Evolutionary conservation across 2,329 filamentous ascomycete species (phyloP), one percentile per base, ranked within the genome.

Genomic region (Fusarium avenaceum): DNA sequence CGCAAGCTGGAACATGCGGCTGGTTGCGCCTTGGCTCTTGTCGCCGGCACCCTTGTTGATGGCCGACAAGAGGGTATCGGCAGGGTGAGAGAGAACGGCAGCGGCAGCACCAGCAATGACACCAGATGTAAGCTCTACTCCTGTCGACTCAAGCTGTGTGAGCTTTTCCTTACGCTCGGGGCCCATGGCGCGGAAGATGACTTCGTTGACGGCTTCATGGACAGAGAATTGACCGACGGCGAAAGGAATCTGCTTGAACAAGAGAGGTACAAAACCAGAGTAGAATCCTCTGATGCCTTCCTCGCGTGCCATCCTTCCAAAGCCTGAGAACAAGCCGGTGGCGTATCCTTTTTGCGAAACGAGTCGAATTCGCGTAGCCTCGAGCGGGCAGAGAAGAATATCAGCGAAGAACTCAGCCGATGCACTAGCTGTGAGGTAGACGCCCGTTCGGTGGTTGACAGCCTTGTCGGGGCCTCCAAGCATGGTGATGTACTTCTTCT

Each of bases 221-320:
- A 95, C 93, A 72, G 94, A 92, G 84, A 97, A 97, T 85, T 97
- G 96, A 79, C 93, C 89, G 82, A 97, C 93, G 72, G 94, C 96
- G 84, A 96, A 97, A 19, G 94, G 94, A 56, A 97, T 90, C 86
- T 96, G 92, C 82, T 95, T 94, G 83, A 92, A 93, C 69, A 94
- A 85, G 73, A 95, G 89, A 28, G 92, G 92, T 52, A 94, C 91
- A 81, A 97, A 96, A 71, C 94, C 94, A 68, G 92, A 93, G 86
- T 97, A 97, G 83, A 97, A 95, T 64, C 92, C 94, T 72, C 86
- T 87, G 62, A 94, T 60, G 76, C 93, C 92, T 80, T 96, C 92
- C 74, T 88, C 89, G 77, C 88, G 89, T 48, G 89, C 82, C 79
- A 96, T 92, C 80, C 93, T 92, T 79, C 82, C 79, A 80, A 96